Evolutionary conservation across 2,329 filamentous ascomycete species (phyloP), one percentile per base, ranked within the genome.

Genomic region (Sporothrix sp.): DNA sequence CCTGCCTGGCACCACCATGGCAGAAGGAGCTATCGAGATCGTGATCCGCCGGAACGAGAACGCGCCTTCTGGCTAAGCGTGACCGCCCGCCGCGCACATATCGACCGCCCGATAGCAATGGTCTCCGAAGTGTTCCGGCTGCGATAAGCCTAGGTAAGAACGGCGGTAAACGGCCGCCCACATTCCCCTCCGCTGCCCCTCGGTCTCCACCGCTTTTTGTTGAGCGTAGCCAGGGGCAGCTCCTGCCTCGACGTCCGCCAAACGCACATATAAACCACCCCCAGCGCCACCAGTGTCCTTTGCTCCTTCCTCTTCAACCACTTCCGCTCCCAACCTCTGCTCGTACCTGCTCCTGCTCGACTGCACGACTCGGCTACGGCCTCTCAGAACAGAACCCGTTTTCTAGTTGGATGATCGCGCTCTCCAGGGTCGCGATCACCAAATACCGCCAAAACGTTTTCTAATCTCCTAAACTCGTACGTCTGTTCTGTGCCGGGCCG

Each of bases 391-490:
- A 45, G 28, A 27, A 49, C 28, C 35, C 35, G 40, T 28, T 47
- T 43, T 44, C 37, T 51, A 44, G 32, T 51, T 48, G 42, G 44
- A 39, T 50, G 57, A 57, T 57, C 53, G 57, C 55, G 39, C 52
- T 56, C 55, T 35, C 16, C 47, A 16, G 49, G 69, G 72, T 68
- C 63, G 75, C 81, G 80, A 72, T 85, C 82, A 71, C 69, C 59
- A 57, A 65, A 64, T 69, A 68, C 71, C 83, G 84, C 79, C 87
- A 95, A 87, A 74, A 95, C 88, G 90, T 96, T 95, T 84, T 91
- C 89, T 78, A 96, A 95, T 75, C 85, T 94, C 63, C 84, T 96
- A 62, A 93, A 93, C 81, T 95, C 89, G 90, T 95, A 79, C 69
- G 88, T 66, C 4, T 16, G 10, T 18, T 16, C 35, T 13, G 21